Percentiles rank a stretch among this genome's conserved stretches.
These are phyloP conservation scores for Pneumocystis murina DNA, from an alignment of 1,139 yeast genomes.

Conservation along the genomic window DNA sequence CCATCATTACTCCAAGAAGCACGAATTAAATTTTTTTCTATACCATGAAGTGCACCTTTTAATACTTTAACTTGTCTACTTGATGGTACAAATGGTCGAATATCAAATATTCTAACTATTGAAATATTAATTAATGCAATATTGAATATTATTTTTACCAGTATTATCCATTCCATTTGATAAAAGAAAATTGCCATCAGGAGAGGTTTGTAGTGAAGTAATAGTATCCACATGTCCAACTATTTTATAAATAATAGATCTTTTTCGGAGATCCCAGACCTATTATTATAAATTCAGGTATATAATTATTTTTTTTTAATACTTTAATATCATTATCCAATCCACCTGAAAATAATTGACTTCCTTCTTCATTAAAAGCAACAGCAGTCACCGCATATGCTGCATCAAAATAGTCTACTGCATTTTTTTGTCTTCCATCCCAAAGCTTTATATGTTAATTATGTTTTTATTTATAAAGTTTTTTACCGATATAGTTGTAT, in stretches of 20 bases:
- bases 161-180: slow-evolving; percentile 46
- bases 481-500: slow-evolving; percentile 33
- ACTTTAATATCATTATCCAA: slow-evolving; percentile 49
- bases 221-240: slow-evolving; percentile 35
- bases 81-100: slow-evolving; percentile 31
- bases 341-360: slow-evolving; percentile 43
- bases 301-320: background rate
- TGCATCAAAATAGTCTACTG: slow-evolving; percentile 29
- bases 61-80: slow-evolving; percentile 33
- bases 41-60: slow-evolving; percentile 43
- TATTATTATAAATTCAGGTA: background rate
- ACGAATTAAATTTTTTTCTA: slow-evolving; percentile 39
- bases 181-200: slow-evolving; percentile 34
- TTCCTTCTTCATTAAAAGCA: slow-evolving; percentile 28
- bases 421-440: slow-evolving; percentile 45
- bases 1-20: slow-evolving; percentile 32
- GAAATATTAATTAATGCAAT: background rate
- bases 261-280: slow-evolving; percentile 24
- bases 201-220: slow-evolving; percentile 37
- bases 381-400: slow-evolving; percentile 48
- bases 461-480: background rate
- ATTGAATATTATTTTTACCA: background rate
- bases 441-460: slow-evolving; percentile 26
- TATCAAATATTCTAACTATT: slow-evolving; percentile 39
- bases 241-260: slow-evolving; percentile 25